A percentile compares a stretch with the other conserved stretches of the same genome.
Conservation (phyloP, 2,329 filamentous ascomycete species). For the Celoporthe dispersa region DNA sequence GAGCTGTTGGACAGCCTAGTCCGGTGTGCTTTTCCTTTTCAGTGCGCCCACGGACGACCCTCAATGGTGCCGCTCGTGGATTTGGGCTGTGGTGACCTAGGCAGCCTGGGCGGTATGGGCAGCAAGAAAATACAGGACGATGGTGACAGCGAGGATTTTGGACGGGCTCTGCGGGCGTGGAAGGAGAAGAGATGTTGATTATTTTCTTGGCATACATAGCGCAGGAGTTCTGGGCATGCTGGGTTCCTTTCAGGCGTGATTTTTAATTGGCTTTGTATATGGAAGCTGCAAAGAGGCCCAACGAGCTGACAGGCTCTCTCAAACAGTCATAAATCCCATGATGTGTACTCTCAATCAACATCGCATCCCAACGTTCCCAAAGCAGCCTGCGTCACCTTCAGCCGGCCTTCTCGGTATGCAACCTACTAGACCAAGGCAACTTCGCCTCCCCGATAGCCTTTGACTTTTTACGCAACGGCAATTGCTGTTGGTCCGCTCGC, state of each 20-base stretch:
- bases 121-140: not conserved
- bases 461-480: not conserved
- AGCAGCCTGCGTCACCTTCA: not conserved
- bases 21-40: constrained; percentile 73
- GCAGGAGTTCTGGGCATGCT: not conserved
- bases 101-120: not conserved
- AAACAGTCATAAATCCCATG: not conserved
- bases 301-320: not conserved
- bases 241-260: not conserved
- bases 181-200: not conserved
- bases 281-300: too few species aligned
- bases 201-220: not conserved
- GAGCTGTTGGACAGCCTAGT: constrained; percentile 61
- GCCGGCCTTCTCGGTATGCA: not conserved
- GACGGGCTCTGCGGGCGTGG: not conserved
- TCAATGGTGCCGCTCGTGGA: constrained; percentile 68
- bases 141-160: not conserved
- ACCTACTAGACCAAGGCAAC: not conserved
- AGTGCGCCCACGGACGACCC: constrained; percentile 79
- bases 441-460: not conserved
- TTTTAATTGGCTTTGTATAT: not conserved
- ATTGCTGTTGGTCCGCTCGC: not conserved
- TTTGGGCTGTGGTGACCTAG: constrained; percentile 42
- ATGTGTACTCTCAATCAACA: not conserved
- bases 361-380: too few species aligned